Base-by-base conservation (phyloP, 164 flowering plant genomes). In the Vitis rotundifolia region DNA sequence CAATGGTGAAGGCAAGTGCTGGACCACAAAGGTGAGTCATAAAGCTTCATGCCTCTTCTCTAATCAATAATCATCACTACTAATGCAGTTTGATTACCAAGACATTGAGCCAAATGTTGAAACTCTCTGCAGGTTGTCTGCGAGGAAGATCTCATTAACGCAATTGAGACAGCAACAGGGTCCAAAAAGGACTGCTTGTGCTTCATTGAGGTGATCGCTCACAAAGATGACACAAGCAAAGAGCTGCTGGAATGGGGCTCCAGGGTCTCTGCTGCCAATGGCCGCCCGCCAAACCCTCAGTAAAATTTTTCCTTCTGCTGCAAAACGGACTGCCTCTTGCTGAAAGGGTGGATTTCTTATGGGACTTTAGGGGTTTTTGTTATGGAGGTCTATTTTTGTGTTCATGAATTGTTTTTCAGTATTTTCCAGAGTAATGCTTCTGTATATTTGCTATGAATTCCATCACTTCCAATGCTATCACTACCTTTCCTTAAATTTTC, bases 161-260 rank as follows among this genome's bases (percentile, higher is more conserved):
- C 94, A 22, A 88, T 92, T 49, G 84, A 73, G 66, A 84, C 73
- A 1, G 92, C 92, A 8, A 86, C 80, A 0, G 91, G 86, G 7
- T 72, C 58, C 0, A 84, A 86, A 78, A 87, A 90, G 69, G 92
- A 90, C 52, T 63, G 83, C 64, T 61, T 90, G 65, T 92, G 97
- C 77, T 89, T 92, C 86, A 89, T 92, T 14, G 97, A 90, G 82
- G 92, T 89, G 69, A 85, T 92, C 44, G 87, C 73, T 61, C 95
- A 92, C 86, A 92, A 86, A 71, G 90, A 92, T 66, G 97, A 92
- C 49, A 90, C 95, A 1, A 92, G 94, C 85, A 91, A 91, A 86
- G 94, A 91, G 72, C 79, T 91, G 57, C 86, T 91, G 60, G 89
- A 90, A 61, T 88, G 91, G 90, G 94, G 95, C 1, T 90, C 93